Base-by-base conservation (phyloP, 306 rosid species). In the Quercus rubra region DNA sequence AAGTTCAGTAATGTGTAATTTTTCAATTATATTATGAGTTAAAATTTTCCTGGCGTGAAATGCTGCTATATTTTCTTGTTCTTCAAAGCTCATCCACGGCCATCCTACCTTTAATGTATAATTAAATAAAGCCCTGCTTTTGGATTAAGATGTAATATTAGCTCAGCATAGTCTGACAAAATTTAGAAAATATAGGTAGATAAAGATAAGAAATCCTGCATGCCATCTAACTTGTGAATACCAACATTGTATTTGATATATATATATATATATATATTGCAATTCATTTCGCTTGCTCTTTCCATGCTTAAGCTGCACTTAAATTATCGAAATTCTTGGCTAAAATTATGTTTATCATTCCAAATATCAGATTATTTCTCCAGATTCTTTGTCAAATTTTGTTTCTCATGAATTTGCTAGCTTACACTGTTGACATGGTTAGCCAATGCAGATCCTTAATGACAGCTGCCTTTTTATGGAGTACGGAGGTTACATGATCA, bases 1-100 rank as follows among this genome's bases (percentile, higher is more conserved):
- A 87, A 89, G 88, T 89, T 88, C 92, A 81, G 78, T 78, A 77
- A 43, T 86, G 87, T 85, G 68, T 86, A 79, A 75, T 78, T 76
- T 83, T 58, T 63, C 62, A 79, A 67, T 80, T 84, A 74, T 82
- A 62, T 62, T 54, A 30, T 51, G 81, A 77, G 87, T 73, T 71
- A 28, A 83, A 74, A 38, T 67, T 70, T 76, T 81, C 76, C 66
- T 71, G 46, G 52, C 77, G 52, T 58, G 74, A 74, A 66, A 69
- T 67, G 82, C 64, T 59, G 55, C 71, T 12, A 55, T 20, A 74
- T 77, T 57, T 77, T 33, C 21, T 25, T 52, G 27, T 51, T 63
- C 6, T 33, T 2, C 30, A 28, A 63, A n/a, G 38, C 27, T 35
- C 72, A 35, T 67, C 14, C 30, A 21, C 23, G 7, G n/a, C n/a